Evolutionary conservation across 1,139 yeast genomes (phyloP).

Genomic region (Arxiozyma telluris): DNA sequence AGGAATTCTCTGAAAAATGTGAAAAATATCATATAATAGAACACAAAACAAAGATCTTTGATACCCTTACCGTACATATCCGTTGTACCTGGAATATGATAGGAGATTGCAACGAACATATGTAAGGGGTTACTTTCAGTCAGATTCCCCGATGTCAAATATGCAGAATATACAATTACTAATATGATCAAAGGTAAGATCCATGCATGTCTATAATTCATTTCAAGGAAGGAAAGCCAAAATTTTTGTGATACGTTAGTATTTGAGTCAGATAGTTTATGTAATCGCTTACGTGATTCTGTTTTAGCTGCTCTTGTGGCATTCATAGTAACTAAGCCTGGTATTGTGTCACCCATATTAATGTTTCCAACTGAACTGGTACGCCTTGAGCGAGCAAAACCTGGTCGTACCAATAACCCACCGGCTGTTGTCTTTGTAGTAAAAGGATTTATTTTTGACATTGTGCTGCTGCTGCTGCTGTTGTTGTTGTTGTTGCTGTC

Average conservation of each 20-base stretch:
- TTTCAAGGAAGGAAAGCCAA: conserved; percentile 49
- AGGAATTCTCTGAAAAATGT: conserved; percentile 83
- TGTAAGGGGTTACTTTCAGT: conserved; percentile 54
- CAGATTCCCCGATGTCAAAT: conserved; percentile 43
- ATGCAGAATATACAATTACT: conserved; percentile 34
- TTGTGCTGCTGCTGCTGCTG: too few relatives aligned
- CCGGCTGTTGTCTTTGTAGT: neutral
- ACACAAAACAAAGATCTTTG: conserved; percentile 72
- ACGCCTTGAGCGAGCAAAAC: conserved; percentile 1
- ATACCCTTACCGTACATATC: conserved; percentile 71
- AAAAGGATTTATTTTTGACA: neutral
- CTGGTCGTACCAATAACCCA: neutral
- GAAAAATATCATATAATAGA: conserved; percentile 74
- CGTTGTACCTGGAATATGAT: conserved; percentile 39
- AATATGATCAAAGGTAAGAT: conserved; percentile 52
- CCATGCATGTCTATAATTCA: conserved; percentile 73
- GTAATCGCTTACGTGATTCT: conserved; percentile 19
- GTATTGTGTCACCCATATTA: conserved; percentile 29
- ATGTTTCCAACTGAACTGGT: conserved; percentile 28
- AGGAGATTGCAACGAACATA: conserved; percentile 63
- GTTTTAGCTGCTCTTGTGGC: conserved; percentile 37
- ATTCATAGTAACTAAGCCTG: conserved; percentile 22
- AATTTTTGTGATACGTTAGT: conserved; percentile 34
- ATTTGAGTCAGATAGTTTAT: conserved; percentile 18
- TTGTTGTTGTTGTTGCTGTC: too few relatives aligned